Conservation (phyloP, 441 rosid genomes). For the Arabidopsis hybrid region DNA sequence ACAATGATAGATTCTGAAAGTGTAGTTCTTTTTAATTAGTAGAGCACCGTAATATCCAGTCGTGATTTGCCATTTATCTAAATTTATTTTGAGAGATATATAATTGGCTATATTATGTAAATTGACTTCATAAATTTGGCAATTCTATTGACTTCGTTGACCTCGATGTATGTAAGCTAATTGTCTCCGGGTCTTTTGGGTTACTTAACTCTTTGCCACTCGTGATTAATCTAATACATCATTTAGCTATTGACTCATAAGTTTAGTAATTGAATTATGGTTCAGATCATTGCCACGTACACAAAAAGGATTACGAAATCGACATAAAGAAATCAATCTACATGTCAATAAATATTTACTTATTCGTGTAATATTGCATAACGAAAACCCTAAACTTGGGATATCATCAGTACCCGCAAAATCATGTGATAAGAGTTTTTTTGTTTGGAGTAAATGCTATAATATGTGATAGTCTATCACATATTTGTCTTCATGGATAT, state of each 20-base stretch:
- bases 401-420: background rate
- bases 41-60: background rate
- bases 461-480: slow-evolving; percentile 1
- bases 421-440: background rate
- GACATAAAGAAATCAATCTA: background rate
- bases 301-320: slow-evolving; percentile 3
- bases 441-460: background rate
- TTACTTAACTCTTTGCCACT: slow-evolving; percentile 24
- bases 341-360: slow-evolving; percentile 8
- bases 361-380: background rate
- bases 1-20: background rate
- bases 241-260: slow-evolving; percentile 2
- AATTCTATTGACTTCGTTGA: slow-evolving; percentile 36
- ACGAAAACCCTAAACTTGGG: background rate
- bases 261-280: background rate
- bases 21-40: background rate
- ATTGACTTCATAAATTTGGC: background rate
- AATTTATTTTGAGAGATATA: background rate
- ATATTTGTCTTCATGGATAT: no score
- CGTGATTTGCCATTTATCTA: background rate
- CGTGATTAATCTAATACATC: slow-evolving; percentile 19
- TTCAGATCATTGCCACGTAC: slow-evolving; percentile 5
- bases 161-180: slow-evolving; percentile 41
- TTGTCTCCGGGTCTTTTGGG: slow-evolving; percentile 38
- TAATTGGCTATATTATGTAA: background rate